These are phyloP conservation scores for Thuidium tamariscinum DNA, from an alignment of 225 moss, liverwort and hornwort genomes.

Conservation along the genomic window DNA sequence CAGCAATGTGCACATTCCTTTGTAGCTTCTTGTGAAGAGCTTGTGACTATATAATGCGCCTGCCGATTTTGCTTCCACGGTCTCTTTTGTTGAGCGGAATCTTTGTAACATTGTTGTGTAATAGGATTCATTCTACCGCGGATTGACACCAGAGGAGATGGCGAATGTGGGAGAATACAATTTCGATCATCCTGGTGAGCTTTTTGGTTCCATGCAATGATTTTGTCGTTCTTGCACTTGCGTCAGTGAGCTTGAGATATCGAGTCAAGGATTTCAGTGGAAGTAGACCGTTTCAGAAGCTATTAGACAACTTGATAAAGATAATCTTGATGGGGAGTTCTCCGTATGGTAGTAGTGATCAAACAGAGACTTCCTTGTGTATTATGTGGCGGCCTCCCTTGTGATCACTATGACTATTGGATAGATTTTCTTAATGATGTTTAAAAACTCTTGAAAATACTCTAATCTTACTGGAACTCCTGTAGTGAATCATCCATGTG, in stretches of 20 bases:
- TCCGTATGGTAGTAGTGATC: not conserved
- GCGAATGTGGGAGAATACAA: conserved; percentile 79
- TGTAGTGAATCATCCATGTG: not conserved
- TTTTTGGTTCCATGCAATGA: conserved; percentile 5
- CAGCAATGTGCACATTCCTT: not conserved
- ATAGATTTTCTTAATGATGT: not conserved
- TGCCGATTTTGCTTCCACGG: not conserved
- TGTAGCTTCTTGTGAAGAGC: not conserved
- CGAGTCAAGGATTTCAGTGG: not conserved
- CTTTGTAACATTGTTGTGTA: not conserved
- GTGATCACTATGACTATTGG: not conserved
- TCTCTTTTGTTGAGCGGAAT: not conserved
- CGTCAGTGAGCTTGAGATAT: not conserved
- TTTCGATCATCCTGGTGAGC: conserved; percentile 87
- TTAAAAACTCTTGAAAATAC: not conserved
- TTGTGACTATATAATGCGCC: no score
- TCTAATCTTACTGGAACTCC: not conserved
- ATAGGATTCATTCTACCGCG: conserved; percentile 80
- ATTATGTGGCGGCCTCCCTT: not conserved
- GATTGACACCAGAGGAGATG: conserved; percentile 67
- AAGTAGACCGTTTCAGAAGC: not conserved
- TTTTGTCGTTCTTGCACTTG: not conserved
- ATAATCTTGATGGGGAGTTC: not conserved
- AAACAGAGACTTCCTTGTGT: not conserved
- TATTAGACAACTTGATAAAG: not conserved